Evolutionary conservation across 768 basidiomycete species (phyloP).

Genomic region (Trametes cingulata): DNA sequence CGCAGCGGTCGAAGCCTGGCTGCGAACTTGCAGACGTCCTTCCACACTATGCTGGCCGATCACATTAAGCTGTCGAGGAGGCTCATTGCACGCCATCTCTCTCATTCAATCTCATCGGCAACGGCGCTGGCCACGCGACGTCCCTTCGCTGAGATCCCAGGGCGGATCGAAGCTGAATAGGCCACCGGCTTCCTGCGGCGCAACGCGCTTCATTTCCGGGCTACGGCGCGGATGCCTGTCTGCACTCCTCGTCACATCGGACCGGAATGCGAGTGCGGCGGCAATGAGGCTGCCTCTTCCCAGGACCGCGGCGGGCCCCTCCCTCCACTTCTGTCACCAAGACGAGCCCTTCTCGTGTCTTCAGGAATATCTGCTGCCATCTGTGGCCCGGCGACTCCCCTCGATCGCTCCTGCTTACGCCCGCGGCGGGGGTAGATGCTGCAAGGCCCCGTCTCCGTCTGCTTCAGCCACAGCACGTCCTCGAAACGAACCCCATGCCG

Average conservation of each 20-base stretch:
- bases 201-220: not conserved
- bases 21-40: not conserved
- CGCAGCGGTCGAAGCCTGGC: not conserved
- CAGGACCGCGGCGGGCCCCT: conserved; percentile 1
- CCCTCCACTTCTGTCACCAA: not conserved
- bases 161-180: not conserved
- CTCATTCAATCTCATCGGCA: conserved; percentile 1
- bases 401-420: not conserved
- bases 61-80: not conserved
- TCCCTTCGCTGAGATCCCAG: conserved; percentile 7
- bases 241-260: conserved; percentile 9
- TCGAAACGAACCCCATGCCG: not conserved
- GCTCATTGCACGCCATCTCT: not conserved
- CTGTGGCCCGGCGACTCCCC: not conserved
- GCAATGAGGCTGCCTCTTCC: conserved; percentile 16
- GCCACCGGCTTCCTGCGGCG: not conserved
- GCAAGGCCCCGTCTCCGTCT: not conserved
- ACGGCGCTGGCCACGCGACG: not conserved
- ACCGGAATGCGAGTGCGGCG: conserved; percentile 12
- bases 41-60: not conserved
- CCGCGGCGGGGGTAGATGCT: not conserved
- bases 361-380: not conserved
- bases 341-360: not conserved
- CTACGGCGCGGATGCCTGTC: conserved; percentile 10
- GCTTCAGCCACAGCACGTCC: not conserved